These are phyloP conservation scores for Phalaenopsis aphrodite DNA, from an alignment of 106 monocot species.

Conservation along the genomic window DNA sequence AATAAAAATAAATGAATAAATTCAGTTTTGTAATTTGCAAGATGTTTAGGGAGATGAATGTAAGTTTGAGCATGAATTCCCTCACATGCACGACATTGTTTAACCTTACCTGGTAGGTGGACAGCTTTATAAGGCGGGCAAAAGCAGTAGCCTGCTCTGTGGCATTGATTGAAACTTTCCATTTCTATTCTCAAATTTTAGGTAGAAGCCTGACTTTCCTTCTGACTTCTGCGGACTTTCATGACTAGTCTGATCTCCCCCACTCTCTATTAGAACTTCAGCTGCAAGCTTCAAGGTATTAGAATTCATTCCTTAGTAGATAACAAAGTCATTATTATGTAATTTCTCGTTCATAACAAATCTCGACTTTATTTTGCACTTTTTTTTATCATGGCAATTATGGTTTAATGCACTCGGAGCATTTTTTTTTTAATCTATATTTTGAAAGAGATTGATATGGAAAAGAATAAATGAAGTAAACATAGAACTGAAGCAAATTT, in stretches of 20 bases:
- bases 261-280: not conserved
- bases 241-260: too few species aligned
- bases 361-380: not conserved
- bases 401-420: too few species aligned
- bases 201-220: not conserved
- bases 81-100: slow-evolving; percentile 1
- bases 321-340: too few species aligned
- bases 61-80: slow-evolving; percentile 3
- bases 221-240: not conserved
- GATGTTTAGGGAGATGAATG: not conserved
- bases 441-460: too few species aligned
- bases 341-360: not conserved
- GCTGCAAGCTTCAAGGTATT: not conserved
- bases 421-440: too few species aligned
- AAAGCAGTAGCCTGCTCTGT: not conserved
- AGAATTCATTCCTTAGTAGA: too few species aligned
- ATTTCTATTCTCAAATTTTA: not conserved
- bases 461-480: too few species aligned
- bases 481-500: too few species aligned
- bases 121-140: not conserved
- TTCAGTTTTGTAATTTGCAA: not conserved
- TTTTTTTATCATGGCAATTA: not conserved
- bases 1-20: not conserved
- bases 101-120: not conserved
- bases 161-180: slow-evolving; percentile 3